phyloP scores from a whole-genome alignment of 768 basidiomycete genomes.

The Heimioporus sp. region DNA sequence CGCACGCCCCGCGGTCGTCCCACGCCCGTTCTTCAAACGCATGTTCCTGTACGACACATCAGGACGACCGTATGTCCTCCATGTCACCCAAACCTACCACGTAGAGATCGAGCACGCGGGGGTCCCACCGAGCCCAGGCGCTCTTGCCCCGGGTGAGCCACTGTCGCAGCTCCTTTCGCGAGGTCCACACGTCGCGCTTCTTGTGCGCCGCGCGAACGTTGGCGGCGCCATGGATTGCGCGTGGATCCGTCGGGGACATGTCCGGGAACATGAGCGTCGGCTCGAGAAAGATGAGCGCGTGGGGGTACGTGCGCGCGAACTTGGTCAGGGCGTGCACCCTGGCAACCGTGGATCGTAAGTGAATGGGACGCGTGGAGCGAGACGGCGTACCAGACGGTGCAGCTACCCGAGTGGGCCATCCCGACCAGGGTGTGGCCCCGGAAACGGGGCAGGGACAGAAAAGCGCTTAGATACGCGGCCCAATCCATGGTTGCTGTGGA shows the following conservation, averaged over 20 bases:
- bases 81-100: slow-evolving; percentile 15
- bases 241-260: slow-evolving; percentile 25
- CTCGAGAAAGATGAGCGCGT: slow-evolving; percentile 26
- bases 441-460: slow-evolving; percentile 23
- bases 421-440: slow-evolving; percentile 22
- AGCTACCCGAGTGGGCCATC: slow-evolving; percentile 28
- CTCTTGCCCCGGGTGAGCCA: slow-evolving; percentile 19
- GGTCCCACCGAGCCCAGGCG: slow-evolving; percentile 25
- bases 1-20: slow-evolving; percentile 7
- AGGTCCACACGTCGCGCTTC: slow-evolving; percentile 27
- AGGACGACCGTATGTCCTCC: neutral
- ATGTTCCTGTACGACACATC: slow-evolving; percentile 16
- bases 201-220: slow-evolving; percentile 27
- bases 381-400: slow-evolving; percentile 24
- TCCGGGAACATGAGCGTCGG: slow-evolving; percentile 33
- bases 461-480: slow-evolving; percentile 22
- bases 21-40: slow-evolving; percentile 19
- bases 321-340: slow-evolving; percentile 22
- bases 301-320: slow-evolving; percentile 8
- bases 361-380: neutral
- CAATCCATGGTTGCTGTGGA: slow-evolving; percentile 22
- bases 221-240: slow-evolving; percentile 27
- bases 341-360: neutral
- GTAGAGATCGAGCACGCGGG: slow-evolving; percentile 20
- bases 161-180: slow-evolving; percentile 15